Evolutionary conservation across 495 filamentous ascomycete genomes (phyloP), one percentile per base, ranked within the genome.

Genomic region (Jackrogersella multiformis): DNA sequence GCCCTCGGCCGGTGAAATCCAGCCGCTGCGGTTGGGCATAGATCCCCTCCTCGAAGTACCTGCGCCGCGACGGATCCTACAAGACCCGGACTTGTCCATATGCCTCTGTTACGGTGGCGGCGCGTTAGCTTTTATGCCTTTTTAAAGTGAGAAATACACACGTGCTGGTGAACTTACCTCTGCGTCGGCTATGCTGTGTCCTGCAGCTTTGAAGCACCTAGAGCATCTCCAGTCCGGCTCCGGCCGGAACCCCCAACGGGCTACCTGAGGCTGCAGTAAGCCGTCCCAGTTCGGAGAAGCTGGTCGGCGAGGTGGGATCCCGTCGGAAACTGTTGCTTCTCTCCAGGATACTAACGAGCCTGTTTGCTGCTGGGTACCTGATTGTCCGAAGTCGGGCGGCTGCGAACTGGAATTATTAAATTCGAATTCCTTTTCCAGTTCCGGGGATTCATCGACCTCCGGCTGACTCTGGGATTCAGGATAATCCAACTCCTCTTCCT

Each of bases 1-100:
- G 0, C 23, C 18, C 16, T 38, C 44, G 1, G 7, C 10, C 4
- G 64, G 51, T 0, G 23, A 0, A 21, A 68, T 62, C 64, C 64
- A 68, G 12, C 64, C 64, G 23, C 64, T 68, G 21, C 44, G 64
- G 44, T 68, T 68, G 12, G 64, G 64, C 42, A 68, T 21, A 2
- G 1, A 0, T 12, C 28, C 21, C 8, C 21, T 13, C 3, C 12
- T 5, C 1, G 28, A 18, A 1, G 42, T 57, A 8, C 64, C 64
- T 10, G 52, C 16, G 15, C 57, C 46, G 16, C 64, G 64, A 38
- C 64, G 64, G 21, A 68, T 62, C 13, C 10, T 62, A 13, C 64
- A 68, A 39, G 49, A 52, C 9, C 64, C 58, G 1, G 9, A 5
- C 2, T 18, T 3, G 7, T 13, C 3, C 64, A 62, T 62, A 23